A percentile compares a stretch with the other conserved stretches of the same genome.
These are phyloP conservation scores for Arthroderma uncinatum DNA, from an alignment of 2,329 filamentous ascomycete genomes.

Conservation along the genomic window DNA sequence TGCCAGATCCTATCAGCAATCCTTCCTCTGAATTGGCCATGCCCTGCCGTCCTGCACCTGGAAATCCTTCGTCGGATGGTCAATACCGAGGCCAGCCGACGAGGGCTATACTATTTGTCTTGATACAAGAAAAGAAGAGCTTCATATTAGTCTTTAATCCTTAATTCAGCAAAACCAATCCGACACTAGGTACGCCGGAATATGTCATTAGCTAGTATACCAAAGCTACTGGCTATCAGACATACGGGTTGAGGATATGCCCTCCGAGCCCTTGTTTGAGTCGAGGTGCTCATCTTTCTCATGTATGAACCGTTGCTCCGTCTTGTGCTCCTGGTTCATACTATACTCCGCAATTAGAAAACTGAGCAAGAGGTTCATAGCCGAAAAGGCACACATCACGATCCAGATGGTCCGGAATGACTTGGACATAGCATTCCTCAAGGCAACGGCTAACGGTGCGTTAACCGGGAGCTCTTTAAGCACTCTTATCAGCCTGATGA, in stretches of 20 bases:
- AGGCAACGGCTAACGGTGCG: background rate
- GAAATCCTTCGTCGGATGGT: no score
- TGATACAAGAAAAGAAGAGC: no score
- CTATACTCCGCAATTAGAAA: background rate
- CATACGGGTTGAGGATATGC: background rate
- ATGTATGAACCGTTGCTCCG: background rate
- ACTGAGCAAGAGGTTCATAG: background rate
- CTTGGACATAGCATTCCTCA: background rate
- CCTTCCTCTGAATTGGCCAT: no score
- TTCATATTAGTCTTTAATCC: no score
- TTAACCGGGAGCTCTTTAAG: background rate
- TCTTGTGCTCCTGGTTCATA: background rate
- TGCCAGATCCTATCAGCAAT: no score
- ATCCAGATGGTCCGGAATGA: background rate
- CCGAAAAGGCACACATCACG: background rate
- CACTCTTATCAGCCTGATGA: background rate
- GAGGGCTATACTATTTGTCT: no score
- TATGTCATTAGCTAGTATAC: background rate
- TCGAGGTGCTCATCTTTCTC: background rate
- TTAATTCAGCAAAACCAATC: no score
- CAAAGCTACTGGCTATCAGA: background rate
- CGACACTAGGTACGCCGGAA: no score
- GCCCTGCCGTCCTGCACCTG: no score
- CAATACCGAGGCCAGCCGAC: no score
- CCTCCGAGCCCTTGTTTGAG: background rate